Percentiles rank a stretch among this genome's conserved stretches.
phyloP scores from a whole-genome alignment of 1,284 basidiomycete genomes.

The Cryptococcus amylolentus region DNA sequence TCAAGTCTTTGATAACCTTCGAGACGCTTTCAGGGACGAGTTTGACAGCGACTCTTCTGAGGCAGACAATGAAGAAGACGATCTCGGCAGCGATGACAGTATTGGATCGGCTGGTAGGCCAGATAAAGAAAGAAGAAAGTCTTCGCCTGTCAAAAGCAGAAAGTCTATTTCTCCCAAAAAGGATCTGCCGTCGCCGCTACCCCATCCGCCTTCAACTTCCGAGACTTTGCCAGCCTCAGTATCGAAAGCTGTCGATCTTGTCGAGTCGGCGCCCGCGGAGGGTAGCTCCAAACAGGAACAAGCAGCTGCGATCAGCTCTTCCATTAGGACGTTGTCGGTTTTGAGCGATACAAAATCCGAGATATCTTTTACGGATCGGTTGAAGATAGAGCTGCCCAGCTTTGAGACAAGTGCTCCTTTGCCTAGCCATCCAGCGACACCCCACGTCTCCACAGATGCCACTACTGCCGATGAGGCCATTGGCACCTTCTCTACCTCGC shows the following conservation, averaged over 20 bases:
- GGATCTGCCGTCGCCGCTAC: not conserved
- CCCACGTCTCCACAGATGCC: slow-evolving; percentile 30
- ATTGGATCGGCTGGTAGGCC: not conserved
- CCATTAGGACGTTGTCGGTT: slow-evolving; percentile 18
- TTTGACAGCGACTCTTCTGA: slow-evolving; percentile 68
- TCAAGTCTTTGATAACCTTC: slow-evolving; percentile 83
- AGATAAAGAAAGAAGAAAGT: slow-evolving; percentile 8
- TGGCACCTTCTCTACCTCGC: slow-evolving; percentile 28
- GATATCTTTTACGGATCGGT: slow-evolving; percentile 40
- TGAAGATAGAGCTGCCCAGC: slow-evolving; percentile 48
- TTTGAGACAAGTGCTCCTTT: slow-evolving; percentile 50
- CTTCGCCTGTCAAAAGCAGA: slow-evolving; percentile 12
- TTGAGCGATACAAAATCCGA: slow-evolving; percentile 32
- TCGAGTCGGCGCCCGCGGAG: not conserved
- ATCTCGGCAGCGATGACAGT: slow-evolving; percentile 37
- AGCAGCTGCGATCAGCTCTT: not conserved
- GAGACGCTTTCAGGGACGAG: slow-evolving; percentile 87
- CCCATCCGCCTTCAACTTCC: not conserved
- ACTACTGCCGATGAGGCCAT: slow-evolving; percentile 27
- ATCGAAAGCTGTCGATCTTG: not conserved
- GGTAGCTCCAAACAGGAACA: not conserved
- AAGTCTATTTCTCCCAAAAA: slow-evolving; percentile 18
- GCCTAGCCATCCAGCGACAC: slow-evolving; percentile 45
- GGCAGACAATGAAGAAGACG: slow-evolving; percentile 74
- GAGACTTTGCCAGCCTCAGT: not conserved